Conservation (phyloP, 129 eudicot genomes). For the Ambrosia artemisiifolia region DNA sequence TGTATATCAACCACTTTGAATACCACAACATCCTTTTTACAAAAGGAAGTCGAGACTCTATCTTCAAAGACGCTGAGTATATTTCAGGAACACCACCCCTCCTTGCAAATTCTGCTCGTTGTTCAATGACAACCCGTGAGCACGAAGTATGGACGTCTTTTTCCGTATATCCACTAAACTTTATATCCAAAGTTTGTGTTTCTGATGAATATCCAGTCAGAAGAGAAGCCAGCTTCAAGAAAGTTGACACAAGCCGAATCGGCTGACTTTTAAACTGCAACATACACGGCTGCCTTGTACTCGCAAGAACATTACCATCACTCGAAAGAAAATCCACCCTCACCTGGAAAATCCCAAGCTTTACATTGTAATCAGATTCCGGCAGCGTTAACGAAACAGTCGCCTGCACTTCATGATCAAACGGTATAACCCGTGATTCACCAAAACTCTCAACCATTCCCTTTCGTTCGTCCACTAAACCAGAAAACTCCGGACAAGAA, state of each 20-base stretch:
- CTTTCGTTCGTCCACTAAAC: conserved; percentile 20
- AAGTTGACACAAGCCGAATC: conserved; percentile 59
- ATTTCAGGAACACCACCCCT: conserved; percentile 88
- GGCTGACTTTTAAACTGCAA: conserved; percentile 66
- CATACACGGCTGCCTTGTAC: conserved; percentile 70
- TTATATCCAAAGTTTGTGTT: conserved; percentile 62
- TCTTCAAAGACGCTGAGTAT: conserved; percentile 54
- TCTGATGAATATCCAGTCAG: conserved; percentile 77
- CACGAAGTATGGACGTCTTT: conserved; percentile 48
- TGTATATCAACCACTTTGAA: conserved; percentile 65
- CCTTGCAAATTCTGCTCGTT: conserved; percentile 63
- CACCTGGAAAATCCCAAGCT: conserved; percentile 94
- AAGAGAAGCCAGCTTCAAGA: conserved; percentile 66
- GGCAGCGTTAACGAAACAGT: conserved; percentile 66
- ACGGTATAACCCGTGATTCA: conserved; percentile 49
- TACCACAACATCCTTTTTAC: conserved; percentile 66
- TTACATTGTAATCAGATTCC: conserved; percentile 81
- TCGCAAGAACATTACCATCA: conserved; percentile 57
- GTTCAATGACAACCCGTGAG: conserved; percentile 66
- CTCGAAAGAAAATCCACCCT: conserved; percentile 66
- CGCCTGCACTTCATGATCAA: conserved; percentile 59
- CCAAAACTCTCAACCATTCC: conserved; percentile 24
- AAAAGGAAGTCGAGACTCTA: conserved; percentile 80
- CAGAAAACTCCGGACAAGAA: conserved; percentile 29
- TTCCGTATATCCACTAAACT: conserved; percentile 60